These are phyloP conservation scores for Cercis canadensis DNA, from an alignment of 306 rosid species.

Conservation along the genomic window DNA sequence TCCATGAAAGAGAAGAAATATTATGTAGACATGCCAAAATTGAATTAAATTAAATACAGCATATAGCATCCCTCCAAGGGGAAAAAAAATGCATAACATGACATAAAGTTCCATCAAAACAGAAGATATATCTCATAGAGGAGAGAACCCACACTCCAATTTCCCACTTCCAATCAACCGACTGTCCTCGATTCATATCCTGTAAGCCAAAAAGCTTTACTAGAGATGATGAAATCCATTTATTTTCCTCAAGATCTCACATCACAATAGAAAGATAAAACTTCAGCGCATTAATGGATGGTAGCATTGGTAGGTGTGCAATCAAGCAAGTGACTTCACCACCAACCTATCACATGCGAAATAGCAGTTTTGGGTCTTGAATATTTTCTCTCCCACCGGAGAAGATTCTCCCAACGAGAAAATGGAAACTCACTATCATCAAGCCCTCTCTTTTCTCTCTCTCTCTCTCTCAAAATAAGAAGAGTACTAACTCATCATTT, in stretches of 20 bases:
- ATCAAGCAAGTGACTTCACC: slow-evolving; percentile 35
- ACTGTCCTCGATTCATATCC: slow-evolving; percentile 1
- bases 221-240: slow-evolving; percentile 15
- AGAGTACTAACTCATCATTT: slow-evolving; percentile 8
- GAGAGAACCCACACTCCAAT: slow-evolving; percentile 15
- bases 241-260: slow-evolving; percentile 31
- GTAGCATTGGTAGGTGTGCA: slow-evolving; percentile 36
- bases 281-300: slow-evolving; percentile 28
- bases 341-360: slow-evolving; percentile 38
- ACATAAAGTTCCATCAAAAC: background rate
- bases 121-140: background rate
- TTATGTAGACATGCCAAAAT: background rate
- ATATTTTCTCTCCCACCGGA: slow-evolving; percentile 15
- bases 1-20: background rate
- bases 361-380: slow-evolving; percentile 22
- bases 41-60: too few relatives aligned
- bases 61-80: too few relatives aligned
- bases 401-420: too few relatives aligned
- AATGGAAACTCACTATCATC: too few relatives aligned
- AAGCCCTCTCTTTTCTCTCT: background rate
- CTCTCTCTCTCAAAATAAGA: too few relatives aligned
- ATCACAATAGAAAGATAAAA: slow-evolving; percentile 18
- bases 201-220: slow-evolving; percentile 2
- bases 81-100: too few relatives aligned
- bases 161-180: slow-evolving; percentile 27